phyloP scores from a whole-genome alignment of 2,329 filamentous ascomycete genomes.

The Calonectria pseudoturangicola region DNA sequence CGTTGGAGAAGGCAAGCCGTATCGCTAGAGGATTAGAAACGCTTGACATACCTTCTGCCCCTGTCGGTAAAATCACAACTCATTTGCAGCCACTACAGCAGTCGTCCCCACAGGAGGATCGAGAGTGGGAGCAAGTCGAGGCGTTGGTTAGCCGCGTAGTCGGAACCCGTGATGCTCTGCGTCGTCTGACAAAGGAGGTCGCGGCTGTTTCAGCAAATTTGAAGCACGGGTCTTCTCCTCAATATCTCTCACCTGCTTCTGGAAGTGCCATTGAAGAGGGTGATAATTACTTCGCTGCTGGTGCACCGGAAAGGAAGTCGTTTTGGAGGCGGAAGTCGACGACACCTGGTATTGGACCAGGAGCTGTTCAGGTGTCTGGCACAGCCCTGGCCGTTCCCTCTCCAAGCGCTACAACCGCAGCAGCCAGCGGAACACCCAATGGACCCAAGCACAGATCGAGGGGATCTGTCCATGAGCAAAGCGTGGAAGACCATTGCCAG shows the following conservation, averaged over 20 bases:
- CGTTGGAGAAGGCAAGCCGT: slow-evolving; percentile 87
- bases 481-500: slow-evolving; percentile 88
- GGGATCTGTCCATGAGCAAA: slow-evolving; percentile 69
- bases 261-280: slow-evolving; percentile 69
- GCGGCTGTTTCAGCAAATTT: slow-evolving; percentile 75
- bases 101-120: slow-evolving; percentile 76
- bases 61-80: slow-evolving; percentile 55
- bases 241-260: slow-evolving; percentile 64
- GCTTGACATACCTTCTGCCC: slow-evolving; percentile 52
- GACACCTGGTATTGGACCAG: slow-evolving; percentile 65
- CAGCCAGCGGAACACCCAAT: slow-evolving; percentile 56
- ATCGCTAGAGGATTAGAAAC: slow-evolving; percentile 73
- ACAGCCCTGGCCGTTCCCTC: slow-evolving; percentile 65
- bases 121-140: slow-evolving; percentile 92
- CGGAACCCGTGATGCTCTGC: slow-evolving; percentile 90
- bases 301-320: slow-evolving; percentile 71
- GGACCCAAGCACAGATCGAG: slow-evolving; percentile 61
- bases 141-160: slow-evolving; percentile 89
- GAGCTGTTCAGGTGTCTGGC: slow-evolving; percentile 62
- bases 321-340: slow-evolving; percentile 97
- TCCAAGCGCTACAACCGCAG: slow-evolving; percentile 59
- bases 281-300: slow-evolving; percentile 72
- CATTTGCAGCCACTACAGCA: slow-evolving; percentile 55
- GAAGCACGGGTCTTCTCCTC: slow-evolving; percentile 51
- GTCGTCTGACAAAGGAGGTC: slow-evolving; percentile 90